These are phyloP conservation scores for Hygrophoropsis aurantiaca DNA, from an alignment of 768 basidiomycete species.

Conservation along the genomic window DNA sequence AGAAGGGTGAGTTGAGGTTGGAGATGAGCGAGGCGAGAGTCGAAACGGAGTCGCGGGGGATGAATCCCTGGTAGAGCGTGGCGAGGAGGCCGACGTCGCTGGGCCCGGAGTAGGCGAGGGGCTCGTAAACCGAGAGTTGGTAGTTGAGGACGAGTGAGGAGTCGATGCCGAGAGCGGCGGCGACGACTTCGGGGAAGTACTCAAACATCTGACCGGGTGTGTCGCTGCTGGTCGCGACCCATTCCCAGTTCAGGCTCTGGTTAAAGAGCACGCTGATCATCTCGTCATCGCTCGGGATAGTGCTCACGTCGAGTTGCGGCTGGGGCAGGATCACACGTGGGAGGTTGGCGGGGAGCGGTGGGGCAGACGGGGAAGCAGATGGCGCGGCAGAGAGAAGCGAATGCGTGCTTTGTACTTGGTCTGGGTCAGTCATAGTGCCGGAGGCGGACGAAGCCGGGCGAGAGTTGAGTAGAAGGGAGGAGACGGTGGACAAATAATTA, in stretches of 20 bases:
- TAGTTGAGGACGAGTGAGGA: slow-evolving; percentile 40
- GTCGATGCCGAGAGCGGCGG: slow-evolving; percentile 43
- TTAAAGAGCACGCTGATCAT: slow-evolving; percentile 70
- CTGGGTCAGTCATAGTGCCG: slow-evolving; percentile 36
- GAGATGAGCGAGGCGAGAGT: slow-evolving; percentile 66
- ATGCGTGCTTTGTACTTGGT: slow-evolving; percentile 31
- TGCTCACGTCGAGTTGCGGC: slow-evolving; percentile 17
- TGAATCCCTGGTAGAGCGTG: slow-evolving; percentile 73
- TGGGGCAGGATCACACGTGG: slow-evolving; percentile 61
- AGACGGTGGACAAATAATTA: slow-evolving; percentile 32
- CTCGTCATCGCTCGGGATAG: slow-evolving; percentile 38
- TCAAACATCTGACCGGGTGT: slow-evolving; percentile 79
- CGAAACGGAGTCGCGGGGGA: slow-evolving; percentile 56
- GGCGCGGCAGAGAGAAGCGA: slow-evolving; percentile 20
- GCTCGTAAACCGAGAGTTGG: slow-evolving; percentile 71
- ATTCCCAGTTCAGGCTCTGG: slow-evolving; percentile 60
- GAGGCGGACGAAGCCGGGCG: slow-evolving; percentile 18
- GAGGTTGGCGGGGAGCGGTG: slow-evolving; percentile 55
- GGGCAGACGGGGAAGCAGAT: slow-evolving; percentile 22
- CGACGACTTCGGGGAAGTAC: slow-evolving; percentile 56
- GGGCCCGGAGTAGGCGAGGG: slow-evolving; percentile 50
- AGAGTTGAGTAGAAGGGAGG: slow-evolving; percentile 31
- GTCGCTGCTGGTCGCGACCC: slow-evolving; percentile 56
- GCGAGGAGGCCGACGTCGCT: slow-evolving; percentile 50
- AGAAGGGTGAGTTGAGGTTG: slow-evolving; percentile 60